A percentile compares a stretch with the other conserved stretches of the same genome.
Conservation (phyloP, 2,329 filamentous ascomycete genomes). For the Cytospora leucostoma region DNA sequence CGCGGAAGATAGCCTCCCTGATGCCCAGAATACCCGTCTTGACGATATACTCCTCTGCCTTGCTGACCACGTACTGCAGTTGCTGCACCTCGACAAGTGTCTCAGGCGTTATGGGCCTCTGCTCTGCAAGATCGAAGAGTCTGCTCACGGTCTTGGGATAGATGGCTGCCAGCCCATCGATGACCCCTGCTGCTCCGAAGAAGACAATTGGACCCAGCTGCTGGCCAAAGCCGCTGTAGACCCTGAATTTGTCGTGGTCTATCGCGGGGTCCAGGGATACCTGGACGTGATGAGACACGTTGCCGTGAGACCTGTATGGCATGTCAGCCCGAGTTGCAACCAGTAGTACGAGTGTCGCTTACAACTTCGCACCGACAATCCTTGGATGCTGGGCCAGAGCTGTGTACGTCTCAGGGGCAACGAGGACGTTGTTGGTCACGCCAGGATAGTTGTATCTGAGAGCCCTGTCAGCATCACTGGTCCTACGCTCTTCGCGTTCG, state of each 20-base stretch:
- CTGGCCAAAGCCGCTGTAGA: constrained; percentile 67
- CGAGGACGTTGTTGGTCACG: constrained; percentile 63
- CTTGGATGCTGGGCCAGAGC: constrained; percentile 61
- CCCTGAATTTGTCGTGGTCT: constrained; percentile 60
- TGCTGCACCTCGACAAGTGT: constrained; percentile 53
- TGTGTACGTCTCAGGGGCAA: constrained; percentile 60
- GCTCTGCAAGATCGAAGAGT: constrained; percentile 52
- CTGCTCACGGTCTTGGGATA: constrained; percentile 64
- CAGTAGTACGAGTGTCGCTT: constrained; percentile 5
- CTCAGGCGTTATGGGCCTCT: constrained; percentile 33
- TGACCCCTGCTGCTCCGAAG: constrained; percentile 65
- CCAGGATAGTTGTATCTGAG: constrained; percentile 60
- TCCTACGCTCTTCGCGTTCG: not conserved
- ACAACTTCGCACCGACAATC: constrained; percentile 69
- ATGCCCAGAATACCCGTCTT: constrained; percentile 64
- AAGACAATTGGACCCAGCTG: constrained; percentile 65
- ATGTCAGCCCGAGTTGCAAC: not conserved
- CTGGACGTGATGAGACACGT: constrained; percentile 64
- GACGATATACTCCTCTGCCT: constrained; percentile 63
- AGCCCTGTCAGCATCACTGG: constrained; percentile 7
- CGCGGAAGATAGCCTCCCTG: constrained; percentile 60
- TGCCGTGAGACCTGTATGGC: constrained; percentile 54
- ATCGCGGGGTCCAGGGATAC: constrained; percentile 63
- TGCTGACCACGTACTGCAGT: constrained; percentile 62
- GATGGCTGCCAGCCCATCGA: constrained; percentile 66